Base-by-base conservation (phyloP, 1,139 yeast species). In the Saccharomyces pastorianus region DNA sequence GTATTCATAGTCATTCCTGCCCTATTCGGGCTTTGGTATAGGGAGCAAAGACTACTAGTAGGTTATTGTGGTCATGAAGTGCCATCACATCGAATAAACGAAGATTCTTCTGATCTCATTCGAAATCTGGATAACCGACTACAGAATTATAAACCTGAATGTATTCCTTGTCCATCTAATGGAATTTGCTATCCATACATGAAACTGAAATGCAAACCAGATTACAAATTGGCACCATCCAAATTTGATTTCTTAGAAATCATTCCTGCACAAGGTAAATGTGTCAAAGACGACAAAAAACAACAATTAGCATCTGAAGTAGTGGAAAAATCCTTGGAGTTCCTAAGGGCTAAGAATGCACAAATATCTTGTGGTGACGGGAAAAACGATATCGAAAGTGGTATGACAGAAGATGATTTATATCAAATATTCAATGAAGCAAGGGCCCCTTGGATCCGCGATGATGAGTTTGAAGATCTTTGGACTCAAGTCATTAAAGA, bases 111-210 rank as follows among this genome's bases (percentile, higher is more conserved):
- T 28, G 26, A 27, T 2, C 3, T 28, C 17, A 29, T 47, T 28
- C 32, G 9, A 14, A 26, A 26, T 7, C 23, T 47, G 32, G 66
- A 64, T 48, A 23, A 49, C 1, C 50, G 53, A 29, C 50, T 67
- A 38, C 53, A 56, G 46, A 53, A 59, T 20, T 51, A 60, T 53
- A 79, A 79, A 53, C 96, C 97, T 3, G 57, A 64, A 1, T 93
- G 98, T 70, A 72, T 79, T 6, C 80, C 80, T 41, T 91, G 98
- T 65, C 98, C 98, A 0, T 77, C 76, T 8, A 87, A 91, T 70
- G 95, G 95, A 1, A 74, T 81, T 51, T 93, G 98, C 68, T 80
- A 77, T 58, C 80, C 83, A 29, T 70, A 76, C 50, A 74, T 85
- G 62, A 73, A 78, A 57, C 67, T 86, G 20, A 81, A 78, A 53